Evolutionary conservation across 2,329 filamentous ascomycete species (phyloP).

Genomic region (Blumeriella jaapii): DNA sequence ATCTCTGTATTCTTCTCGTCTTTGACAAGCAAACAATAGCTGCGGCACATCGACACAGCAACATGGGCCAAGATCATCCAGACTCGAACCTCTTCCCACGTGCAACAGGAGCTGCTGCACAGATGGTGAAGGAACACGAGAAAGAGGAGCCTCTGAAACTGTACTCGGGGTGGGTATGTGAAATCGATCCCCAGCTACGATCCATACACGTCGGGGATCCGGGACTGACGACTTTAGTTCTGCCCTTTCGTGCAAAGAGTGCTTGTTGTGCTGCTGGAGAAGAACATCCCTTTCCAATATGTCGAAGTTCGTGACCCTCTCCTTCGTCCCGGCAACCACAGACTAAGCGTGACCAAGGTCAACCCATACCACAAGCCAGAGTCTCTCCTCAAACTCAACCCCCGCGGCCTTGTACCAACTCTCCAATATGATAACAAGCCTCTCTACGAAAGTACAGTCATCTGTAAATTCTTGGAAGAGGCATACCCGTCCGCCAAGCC

Average conservation of each 20-base stretch:
- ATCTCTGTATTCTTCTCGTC: background rate
- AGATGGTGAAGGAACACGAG: conserved; percentile 35
- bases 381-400: conserved; percentile 59
- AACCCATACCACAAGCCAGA: conserved; percentile 67
- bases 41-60: background rate
- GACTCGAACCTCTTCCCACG: conserved; percentile 29
- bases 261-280: conserved; percentile 65
- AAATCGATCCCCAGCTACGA: background rate
- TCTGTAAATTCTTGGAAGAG: conserved; percentile 69
- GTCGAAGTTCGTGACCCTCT: conserved; percentile 44
- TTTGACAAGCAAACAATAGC: no score
- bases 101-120: conserved; percentile 38
- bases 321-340: background rate
- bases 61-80: conserved; percentile 16
- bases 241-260: conserved; percentile 59
- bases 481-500: conserved; percentile 39
- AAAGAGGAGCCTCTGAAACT: conserved; percentile 46
- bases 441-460: conserved; percentile 60
- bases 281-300: conserved; percentile 63
- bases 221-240: conserved; percentile 10
- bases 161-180: conserved; percentile 59
- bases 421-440: conserved; percentile 45
- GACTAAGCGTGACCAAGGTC: no score
- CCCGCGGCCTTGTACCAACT: conserved; percentile 64
- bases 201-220: background rate